Percentiles rank a stretch among this genome's conserved stretches.
Evolutionary conservation across 2,329 filamentous ascomycete genomes (phyloP).

Genomic region (Aulographum hederae): DNA sequence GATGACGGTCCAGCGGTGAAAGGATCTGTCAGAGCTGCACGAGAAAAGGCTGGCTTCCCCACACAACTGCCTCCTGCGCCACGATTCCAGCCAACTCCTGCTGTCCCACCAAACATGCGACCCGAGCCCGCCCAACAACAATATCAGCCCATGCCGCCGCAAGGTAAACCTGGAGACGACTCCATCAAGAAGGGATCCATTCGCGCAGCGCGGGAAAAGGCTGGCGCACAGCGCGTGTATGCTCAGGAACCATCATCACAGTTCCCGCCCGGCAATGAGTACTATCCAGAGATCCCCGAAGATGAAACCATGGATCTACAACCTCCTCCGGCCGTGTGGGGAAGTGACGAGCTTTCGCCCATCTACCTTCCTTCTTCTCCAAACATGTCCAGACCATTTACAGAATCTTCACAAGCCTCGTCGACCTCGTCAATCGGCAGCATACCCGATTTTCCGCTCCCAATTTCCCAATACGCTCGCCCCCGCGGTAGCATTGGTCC

Average conservation of each 20-base stretch:
- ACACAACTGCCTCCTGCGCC: conserved; percentile 10
- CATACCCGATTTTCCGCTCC: conserved; percentile 23
- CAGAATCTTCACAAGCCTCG: conserved; percentile 17
- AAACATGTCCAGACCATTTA: conserved; percentile 15
- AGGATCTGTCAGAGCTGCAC: conserved; percentile 19
- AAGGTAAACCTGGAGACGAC: too few relatives aligned
- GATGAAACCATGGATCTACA: too few relatives aligned
- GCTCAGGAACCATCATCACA: background rate
- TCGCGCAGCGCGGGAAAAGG: too few relatives aligned
- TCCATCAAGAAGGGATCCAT: too few relatives aligned
- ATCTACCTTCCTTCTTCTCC: conserved; percentile 10
- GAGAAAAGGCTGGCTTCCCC: conserved; percentile 9
- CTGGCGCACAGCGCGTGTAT: background rate
- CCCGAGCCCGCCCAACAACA: background rate
- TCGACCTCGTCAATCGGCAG: conserved; percentile 21
- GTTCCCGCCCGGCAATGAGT: background rate
- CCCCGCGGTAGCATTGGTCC: conserved; percentile 25
- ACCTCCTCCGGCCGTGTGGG: conserved; percentile 9
- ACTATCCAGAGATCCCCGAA: background rate
- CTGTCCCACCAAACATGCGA: background rate
- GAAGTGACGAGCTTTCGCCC: conserved; percentile 16
- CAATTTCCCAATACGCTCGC: conserved; percentile 9
- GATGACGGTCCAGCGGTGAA: conserved; percentile 5
- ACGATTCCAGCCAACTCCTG: conserved; percentile 13
- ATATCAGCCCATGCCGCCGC: too few relatives aligned